Conservation (phyloP, 495 filamentous ascomycete genomes). For the Aspergillus kassunensis region DNA sequence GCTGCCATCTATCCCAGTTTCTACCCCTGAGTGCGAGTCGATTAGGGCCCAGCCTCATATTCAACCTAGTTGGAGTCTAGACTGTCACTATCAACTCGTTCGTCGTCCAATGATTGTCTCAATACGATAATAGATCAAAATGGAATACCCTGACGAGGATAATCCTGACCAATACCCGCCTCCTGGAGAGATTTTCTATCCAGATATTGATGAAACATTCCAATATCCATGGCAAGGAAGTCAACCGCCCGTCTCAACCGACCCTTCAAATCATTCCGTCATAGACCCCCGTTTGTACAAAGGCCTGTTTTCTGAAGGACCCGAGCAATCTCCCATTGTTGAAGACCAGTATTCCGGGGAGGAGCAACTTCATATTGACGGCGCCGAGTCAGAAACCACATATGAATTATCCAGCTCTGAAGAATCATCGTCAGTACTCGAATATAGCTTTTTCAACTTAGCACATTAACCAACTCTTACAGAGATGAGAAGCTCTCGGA, state of each 20-base stretch:
- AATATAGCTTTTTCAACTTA: neutral
- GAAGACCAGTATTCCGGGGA: conserved; percentile 8
- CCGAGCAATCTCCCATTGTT: conserved; percentile 7
- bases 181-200: conserved; percentile 28
- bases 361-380: conserved; percentile 14
- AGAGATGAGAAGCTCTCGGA: conserved; percentile 24
- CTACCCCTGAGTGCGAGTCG: neutral
- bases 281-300: conserved; percentile 43
- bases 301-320: conserved; percentile 19
- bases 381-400: conserved; percentile 22
- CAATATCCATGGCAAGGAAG: conserved; percentile 35
- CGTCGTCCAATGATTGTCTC: conserved; percentile 13
- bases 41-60: neutral
- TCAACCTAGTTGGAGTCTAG: neutral
- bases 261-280: conserved; percentile 23
- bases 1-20: neutral
- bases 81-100: neutral
- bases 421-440: conserved; percentile 15
- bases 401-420: conserved; percentile 23
- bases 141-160: conserved; percentile 23
- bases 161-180: conserved; percentile 15
- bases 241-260: conserved; percentile 14
- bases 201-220: conserved; percentile 35
- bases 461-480: neutral
- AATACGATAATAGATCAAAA: conserved; percentile 11